These are phyloP conservation scores for Rhodotorula sp. DNA, from an alignment of 1,284 basidiomycete genomes.

Conservation along the genomic window DNA sequence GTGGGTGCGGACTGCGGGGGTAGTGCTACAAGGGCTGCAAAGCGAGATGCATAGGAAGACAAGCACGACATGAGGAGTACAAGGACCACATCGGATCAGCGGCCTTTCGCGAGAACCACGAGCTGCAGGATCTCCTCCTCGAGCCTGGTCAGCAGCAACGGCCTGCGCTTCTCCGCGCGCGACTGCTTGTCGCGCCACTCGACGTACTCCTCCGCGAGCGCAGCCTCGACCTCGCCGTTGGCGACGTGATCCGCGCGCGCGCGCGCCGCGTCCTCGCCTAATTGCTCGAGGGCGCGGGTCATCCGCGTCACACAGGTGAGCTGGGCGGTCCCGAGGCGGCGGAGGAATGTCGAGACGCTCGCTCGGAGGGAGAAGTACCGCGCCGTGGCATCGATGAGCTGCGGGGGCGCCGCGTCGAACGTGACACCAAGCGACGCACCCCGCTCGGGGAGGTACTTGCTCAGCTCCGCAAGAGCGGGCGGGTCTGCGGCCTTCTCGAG, in stretches of 20 bases:
- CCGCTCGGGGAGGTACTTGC: background rate
- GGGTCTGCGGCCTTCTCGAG: no score
- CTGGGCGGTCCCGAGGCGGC: background rate
- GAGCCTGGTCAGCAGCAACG: background rate
- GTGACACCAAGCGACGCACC: no score
- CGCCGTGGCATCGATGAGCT: background rate
- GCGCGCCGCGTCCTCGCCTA: no score
- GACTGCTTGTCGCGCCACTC: background rate
- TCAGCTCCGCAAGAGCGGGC: no score
- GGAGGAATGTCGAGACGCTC: background rate
- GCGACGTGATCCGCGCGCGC: background rate
- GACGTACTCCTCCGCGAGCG: background rate
- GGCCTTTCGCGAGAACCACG: conserved; percentile 1
- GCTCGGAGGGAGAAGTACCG: background rate
- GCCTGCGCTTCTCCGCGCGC: no score
- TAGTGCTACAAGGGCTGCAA: background rate
- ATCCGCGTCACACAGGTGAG: background rate
- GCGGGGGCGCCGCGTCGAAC: background rate
- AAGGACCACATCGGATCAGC: background rate
- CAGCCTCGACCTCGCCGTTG: background rate
- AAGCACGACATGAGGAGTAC: background rate
- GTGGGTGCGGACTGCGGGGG: no score
- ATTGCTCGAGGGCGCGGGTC: background rate
- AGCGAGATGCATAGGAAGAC: background rate
- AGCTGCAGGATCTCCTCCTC: conserved; percentile 4